Conservation (phyloP, 2,329 filamentous ascomycete species). For the Fusarium decemcellulare region DNA sequence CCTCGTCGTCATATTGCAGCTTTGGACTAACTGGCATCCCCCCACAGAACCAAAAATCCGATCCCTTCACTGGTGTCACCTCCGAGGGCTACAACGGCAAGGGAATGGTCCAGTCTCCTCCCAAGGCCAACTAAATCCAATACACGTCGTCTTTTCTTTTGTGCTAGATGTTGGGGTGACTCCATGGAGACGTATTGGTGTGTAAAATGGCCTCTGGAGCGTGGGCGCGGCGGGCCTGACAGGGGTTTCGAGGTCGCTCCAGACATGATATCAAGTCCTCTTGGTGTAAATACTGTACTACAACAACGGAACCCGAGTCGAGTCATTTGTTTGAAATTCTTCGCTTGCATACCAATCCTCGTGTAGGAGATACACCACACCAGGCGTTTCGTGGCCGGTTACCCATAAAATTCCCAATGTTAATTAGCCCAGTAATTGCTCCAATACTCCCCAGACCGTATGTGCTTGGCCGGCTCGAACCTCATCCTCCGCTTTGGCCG, state of each 20-base stretch:
- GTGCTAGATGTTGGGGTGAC: slow-evolving; percentile 52
- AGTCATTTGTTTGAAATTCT: slow-evolving; percentile 50
- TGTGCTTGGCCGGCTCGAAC: slow-evolving; percentile 1
- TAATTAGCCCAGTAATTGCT: slow-evolving; percentile 27
- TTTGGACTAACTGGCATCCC: slow-evolving; percentile 27
- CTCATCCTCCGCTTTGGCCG: slow-evolving; percentile 63
- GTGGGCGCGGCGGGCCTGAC: slow-evolving; percentile 42
- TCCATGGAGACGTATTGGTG: slow-evolving; percentile 51
- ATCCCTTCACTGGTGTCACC: slow-evolving; percentile 88
- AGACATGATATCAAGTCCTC: slow-evolving; percentile 45
- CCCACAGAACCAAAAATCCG: slow-evolving; percentile 83
- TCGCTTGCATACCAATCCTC: slow-evolving; percentile 32
- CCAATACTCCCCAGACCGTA: slow-evolving; percentile 22
- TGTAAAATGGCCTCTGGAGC: slow-evolving; percentile 50
- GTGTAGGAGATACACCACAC: slow-evolving; percentile 19
- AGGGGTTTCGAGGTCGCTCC: slow-evolving; percentile 51
- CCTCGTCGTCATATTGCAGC: background rate
- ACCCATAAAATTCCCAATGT: slow-evolving; percentile 27
- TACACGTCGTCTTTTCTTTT: slow-evolving; percentile 51
- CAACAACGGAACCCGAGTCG: slow-evolving; percentile 56
- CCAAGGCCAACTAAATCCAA: slow-evolving; percentile 62
- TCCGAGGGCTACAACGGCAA: slow-evolving; percentile 84
- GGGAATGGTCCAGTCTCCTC: slow-evolving; percentile 82
- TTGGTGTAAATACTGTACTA: slow-evolving; percentile 62
- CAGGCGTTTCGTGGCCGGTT: slow-evolving; percentile 26